Evolutionary conservation across 805 yeast genomes (phyloP).

Genomic region (Wickerhamomyces subpelliculosus): DNA sequence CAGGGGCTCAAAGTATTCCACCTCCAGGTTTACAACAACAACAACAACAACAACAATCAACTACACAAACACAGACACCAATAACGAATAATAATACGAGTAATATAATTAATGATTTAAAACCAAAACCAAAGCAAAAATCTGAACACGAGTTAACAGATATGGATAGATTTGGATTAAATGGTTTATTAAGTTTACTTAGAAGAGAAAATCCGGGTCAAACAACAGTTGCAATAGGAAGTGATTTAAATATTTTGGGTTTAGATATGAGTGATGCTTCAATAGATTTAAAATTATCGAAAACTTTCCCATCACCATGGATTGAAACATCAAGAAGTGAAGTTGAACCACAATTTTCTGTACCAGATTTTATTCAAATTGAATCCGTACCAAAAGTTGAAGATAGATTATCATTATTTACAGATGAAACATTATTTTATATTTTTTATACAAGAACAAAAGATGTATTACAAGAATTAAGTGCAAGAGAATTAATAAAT

Average conservation of each 20-base stretch:
- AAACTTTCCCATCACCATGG: slow-evolving; percentile 89
- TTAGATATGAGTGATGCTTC: slow-evolving; percentile 41
- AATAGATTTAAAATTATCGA: slow-evolving; percentile 38
- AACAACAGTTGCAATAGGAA: slow-evolving; percentile 65
- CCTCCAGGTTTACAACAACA: slow-evolving; percentile 1
- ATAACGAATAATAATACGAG: slow-evolving; percentile 1
- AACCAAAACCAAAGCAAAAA: slow-evolving; percentile 3
- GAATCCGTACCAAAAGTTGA: slow-evolving; percentile 11
- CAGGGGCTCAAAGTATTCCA: slow-evolving; percentile 1
- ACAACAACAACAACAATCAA: slow-evolving; percentile 5
- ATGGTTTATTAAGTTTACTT: slow-evolving; percentile 53
- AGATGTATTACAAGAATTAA: slow-evolving; percentile 88
- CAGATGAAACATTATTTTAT: slow-evolving; percentile 90
- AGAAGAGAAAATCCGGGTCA: slow-evolving; percentile 58
- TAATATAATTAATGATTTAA: not conserved
- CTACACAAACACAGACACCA: slow-evolving; percentile 1
- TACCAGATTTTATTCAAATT: slow-evolving; percentile 41
- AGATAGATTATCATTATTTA: slow-evolving; percentile 52
- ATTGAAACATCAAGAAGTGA: slow-evolving; percentile 83
- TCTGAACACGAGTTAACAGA: slow-evolving; percentile 28
- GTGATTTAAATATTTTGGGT: slow-evolving; percentile 63
- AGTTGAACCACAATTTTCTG: slow-evolving; percentile 74
- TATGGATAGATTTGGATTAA: slow-evolving; percentile 60
- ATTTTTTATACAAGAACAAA: slow-evolving; percentile 91
- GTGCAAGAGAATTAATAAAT: slow-evolving; percentile 82